These are phyloP conservation scores for Chamaecyparis obtusa DNA, from an alignment of 75 land plant genomes.

Conservation along the genomic window DNA sequence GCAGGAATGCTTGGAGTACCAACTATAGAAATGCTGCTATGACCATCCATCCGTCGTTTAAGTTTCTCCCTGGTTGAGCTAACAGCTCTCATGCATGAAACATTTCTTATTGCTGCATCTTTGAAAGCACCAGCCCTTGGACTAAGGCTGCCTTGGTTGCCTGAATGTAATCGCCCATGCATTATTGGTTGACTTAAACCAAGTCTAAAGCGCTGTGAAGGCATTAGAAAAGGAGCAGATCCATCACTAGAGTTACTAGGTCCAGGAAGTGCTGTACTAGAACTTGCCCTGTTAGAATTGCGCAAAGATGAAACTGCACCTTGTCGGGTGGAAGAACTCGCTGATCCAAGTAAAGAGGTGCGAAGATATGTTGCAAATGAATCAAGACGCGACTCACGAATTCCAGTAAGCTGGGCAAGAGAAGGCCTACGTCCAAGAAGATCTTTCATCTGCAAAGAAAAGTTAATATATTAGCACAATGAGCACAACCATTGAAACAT, in stretches of 20 bases:
- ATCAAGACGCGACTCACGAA: slow-evolving; percentile 73
- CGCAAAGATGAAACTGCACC: slow-evolving; percentile 14
- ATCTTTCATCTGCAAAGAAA: slow-evolving; percentile 71
- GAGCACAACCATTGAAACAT: not conserved
- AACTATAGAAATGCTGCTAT: not conserved
- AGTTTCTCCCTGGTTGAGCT: slow-evolving; percentile 37
- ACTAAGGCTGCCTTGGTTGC: slow-evolving; percentile 44
- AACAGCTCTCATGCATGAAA: slow-evolving; percentile 19
- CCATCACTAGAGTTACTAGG: not conserved
- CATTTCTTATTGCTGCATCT: slow-evolving; percentile 33
- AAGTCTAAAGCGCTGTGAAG: slow-evolving; percentile 17
- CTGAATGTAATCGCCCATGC: slow-evolving; percentile 21
- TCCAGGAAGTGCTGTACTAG: not conserved
- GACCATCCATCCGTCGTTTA: slow-evolving; percentile 34
- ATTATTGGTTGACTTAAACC: slow-evolving; percentile 11
- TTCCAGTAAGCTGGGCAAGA: slow-evolving; percentile 79
- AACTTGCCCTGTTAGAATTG: slow-evolving; percentile 9
- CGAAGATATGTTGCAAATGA: slow-evolving; percentile 71
- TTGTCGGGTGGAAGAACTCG: slow-evolving; percentile 15
- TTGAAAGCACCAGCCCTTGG: slow-evolving; percentile 54
- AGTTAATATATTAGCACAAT: slow-evolving; percentile 3
- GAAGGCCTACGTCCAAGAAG: slow-evolving; percentile 62
- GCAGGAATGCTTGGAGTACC: not conserved
- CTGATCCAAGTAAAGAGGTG: slow-evolving; percentile 50
- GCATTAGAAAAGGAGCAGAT: slow-evolving; percentile 8